These are phyloP conservation scores for Aspergillus pseudonomiae DNA, from an alignment of 2,329 filamentous ascomycete genomes.

Conservation along the genomic window DNA sequence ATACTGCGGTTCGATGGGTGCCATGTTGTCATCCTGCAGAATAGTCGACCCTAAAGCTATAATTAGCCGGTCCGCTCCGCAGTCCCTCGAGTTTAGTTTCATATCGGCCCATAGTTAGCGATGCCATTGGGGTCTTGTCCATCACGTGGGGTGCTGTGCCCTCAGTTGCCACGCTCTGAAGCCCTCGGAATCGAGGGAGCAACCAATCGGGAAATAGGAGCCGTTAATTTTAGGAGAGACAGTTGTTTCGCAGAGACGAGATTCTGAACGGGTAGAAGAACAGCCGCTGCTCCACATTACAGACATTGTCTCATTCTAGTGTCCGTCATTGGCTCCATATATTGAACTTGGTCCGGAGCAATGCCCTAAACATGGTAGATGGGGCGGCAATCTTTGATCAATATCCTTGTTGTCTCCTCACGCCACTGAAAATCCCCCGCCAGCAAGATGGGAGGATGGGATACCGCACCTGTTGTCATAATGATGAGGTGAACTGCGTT, in stretches of 20 bases:
- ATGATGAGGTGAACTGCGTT: background rate
- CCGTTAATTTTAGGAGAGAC: constrained; percentile 1
- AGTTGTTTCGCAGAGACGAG: background rate
- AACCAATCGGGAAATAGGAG: background rate
- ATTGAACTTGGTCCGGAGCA: background rate
- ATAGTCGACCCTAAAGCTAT: background rate
- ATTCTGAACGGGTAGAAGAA: background rate
- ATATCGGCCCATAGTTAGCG: background rate
- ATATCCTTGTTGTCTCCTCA: background rate
- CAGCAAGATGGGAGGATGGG: background rate
- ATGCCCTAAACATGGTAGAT: constrained; percentile 1
- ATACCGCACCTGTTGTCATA: background rate
- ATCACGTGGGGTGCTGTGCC: background rate
- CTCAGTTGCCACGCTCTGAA: background rate
- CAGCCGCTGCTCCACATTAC: background rate
- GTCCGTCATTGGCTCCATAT: background rate
- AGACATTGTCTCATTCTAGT: constrained; percentile 12
- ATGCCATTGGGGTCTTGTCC: background rate
- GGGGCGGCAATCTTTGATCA: background rate
- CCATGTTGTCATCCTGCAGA: background rate
- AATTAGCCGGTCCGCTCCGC: constrained; percentile 1
- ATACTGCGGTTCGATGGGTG: background rate
- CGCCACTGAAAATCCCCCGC: background rate
- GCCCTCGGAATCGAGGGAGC: background rate
- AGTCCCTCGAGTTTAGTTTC: background rate